A percentile compares a stretch with the other conserved stretches of the same genome.
phyloP scores from a whole-genome alignment of 176 grass and related monocot species.

The Thalia dealbata region DNA sequence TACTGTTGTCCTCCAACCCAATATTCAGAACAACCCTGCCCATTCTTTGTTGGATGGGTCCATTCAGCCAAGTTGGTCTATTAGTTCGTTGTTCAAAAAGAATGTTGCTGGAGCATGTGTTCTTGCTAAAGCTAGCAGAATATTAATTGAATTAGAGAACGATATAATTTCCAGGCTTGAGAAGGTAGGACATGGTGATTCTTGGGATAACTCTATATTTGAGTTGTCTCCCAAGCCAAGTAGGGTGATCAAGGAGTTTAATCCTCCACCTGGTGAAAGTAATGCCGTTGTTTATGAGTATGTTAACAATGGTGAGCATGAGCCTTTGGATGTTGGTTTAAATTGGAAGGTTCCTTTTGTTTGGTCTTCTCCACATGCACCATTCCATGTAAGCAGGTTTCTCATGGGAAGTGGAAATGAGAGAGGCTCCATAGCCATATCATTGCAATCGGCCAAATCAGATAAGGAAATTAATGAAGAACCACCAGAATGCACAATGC shows the following conservation, averaged over 20 bases:
- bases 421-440: conserved; percentile 91
- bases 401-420: conserved; percentile 97
- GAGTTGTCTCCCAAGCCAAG: conserved; percentile 42
- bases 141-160: conserved; percentile 73
- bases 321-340: conserved; percentile 71
- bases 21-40: conserved; percentile 18
- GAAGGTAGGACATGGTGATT: conserved; percentile 30
- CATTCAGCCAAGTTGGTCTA: conserved; percentile 71
- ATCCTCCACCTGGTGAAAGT: conserved; percentile 24
- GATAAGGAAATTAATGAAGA: conserved; percentile 31
- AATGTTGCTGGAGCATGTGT: conserved; percentile 59
- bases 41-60: conserved; percentile 29
- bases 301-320: conserved; percentile 44
- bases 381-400: conserved; percentile 74
- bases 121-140: conserved; percentile 62
- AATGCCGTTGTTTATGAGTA: conserved; percentile 57
- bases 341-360: conserved; percentile 66
- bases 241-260: conserved; percentile 43
- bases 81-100: conserved; percentile 68
- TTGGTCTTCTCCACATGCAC: conserved; percentile 51
- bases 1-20: conserved; percentile 63
- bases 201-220: conserved; percentile 48
- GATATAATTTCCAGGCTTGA: conserved; percentile 30
- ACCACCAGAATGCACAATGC: conserved; percentile 49
- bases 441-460: conserved; percentile 50